Evolutionary conservation across 164 flowering plant species (phyloP).

Genomic region (Protea cynaroides): DNA sequence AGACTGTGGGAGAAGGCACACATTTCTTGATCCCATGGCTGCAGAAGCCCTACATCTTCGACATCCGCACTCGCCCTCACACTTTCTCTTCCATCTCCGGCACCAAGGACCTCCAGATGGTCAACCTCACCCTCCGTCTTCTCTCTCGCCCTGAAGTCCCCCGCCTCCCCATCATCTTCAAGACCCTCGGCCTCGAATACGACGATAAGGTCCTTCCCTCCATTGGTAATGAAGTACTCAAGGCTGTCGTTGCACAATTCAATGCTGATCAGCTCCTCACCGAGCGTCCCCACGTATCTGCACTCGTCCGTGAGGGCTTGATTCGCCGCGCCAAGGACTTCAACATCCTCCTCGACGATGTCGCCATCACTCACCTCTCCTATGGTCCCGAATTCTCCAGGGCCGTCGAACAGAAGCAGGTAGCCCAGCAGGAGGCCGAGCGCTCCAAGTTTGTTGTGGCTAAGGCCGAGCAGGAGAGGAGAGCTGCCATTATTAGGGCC

Average conservation of each 20-base stretch:
- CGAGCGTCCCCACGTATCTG: too few relatives aligned
- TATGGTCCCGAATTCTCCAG: constrained; percentile 32
- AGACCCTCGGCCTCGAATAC: constrained; percentile 33
- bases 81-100: constrained; percentile 75
- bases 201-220: constrained; percentile 91
- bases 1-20: constrained; percentile 73
- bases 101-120: constrained; percentile 91
- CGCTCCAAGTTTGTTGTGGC: constrained; percentile 51
- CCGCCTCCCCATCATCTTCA: constrained; percentile 43
- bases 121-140: constrained; percentile 68
- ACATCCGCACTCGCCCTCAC: constrained; percentile 37
- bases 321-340: too few relatives aligned
- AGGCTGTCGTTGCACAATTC: constrained; percentile 14
- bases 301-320: too few relatives aligned
- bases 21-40: constrained; percentile 79
- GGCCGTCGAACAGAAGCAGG: too few relatives aligned
- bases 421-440: constrained; percentile 96
- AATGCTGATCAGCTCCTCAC: too few relatives aligned
- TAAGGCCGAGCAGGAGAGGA: constrained; percentile 52
- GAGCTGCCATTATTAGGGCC: constrained; percentile 30
- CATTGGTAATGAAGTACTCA: constrained; percentile 81
- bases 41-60: constrained; percentile 76
- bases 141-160: constrained; percentile 69
- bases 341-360: constrained; percentile 27
- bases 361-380: constrained; percentile 79